Evolutionary conservation across 2,329 filamentous ascomycete species (phyloP).

Genomic region (Aureobasidium uvarum): DNA sequence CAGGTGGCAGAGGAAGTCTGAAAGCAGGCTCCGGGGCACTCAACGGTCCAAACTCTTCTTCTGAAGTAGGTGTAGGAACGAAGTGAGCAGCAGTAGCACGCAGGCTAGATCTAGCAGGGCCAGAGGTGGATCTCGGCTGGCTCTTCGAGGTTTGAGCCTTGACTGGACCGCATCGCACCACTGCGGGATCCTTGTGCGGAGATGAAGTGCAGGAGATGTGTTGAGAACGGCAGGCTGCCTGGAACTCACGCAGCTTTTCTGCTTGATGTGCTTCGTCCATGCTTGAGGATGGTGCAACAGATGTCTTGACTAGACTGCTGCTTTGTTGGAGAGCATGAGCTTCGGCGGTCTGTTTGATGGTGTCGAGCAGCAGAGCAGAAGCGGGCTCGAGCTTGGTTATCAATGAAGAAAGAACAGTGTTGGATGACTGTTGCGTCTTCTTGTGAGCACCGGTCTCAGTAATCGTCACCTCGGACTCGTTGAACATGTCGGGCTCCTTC

Average conservation of each 20-base stretch:
- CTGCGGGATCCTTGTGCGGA: background rate
- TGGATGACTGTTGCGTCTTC: background rate
- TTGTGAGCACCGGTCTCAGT: background rate
- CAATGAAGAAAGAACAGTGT: background rate
- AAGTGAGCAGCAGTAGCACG: constrained; percentile 29
- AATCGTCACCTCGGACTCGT: background rate
- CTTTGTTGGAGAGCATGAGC: background rate
- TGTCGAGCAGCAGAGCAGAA: constrained; percentile 11
- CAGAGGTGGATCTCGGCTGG: background rate
- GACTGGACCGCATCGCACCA: constrained; percentile 8
- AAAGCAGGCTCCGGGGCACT: background rate
- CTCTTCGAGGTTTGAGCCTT: background rate
- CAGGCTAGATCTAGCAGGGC: constrained; percentile 19
- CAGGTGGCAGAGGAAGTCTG: background rate
- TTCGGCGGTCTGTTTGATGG: constrained; percentile 18
- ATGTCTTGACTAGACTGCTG: background rate
- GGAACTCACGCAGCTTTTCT: background rate
- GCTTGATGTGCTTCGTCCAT: background rate
- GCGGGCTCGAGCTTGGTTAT: background rate
- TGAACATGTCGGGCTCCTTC: background rate
- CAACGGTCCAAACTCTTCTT: background rate
- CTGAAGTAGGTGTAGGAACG: constrained; percentile 8
- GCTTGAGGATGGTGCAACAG: background rate
- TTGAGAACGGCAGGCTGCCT: background rate
- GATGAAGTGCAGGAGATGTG: background rate